These are phyloP conservation scores for Neurospora africana DNA, from an alignment of 495 filamentous ascomycete genomes.

Conservation along the genomic window DNA sequence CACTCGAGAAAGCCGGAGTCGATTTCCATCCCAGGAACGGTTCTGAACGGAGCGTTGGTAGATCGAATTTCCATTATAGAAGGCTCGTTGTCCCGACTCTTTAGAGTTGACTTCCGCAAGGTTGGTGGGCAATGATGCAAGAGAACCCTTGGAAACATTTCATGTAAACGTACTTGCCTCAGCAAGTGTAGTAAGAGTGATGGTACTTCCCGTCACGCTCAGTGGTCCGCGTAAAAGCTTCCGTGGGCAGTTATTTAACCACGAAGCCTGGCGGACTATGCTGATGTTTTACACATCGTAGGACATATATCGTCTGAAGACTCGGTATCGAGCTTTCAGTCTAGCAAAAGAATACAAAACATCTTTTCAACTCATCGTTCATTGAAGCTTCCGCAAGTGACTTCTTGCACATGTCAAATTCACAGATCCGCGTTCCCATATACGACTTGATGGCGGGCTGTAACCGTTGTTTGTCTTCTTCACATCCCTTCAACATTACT, in stretches of 20 bases:
- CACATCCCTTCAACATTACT: neutral
- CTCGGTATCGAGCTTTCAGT: neutral
- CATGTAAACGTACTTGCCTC: neutral
- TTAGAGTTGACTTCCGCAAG: slow-evolving; percentile 29
- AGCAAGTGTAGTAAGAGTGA: neutral
- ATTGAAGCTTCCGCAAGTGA: neutral
- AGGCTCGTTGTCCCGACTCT: slow-evolving; percentile 50
- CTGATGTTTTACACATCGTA: neutral
- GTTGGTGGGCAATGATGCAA: slow-evolving; percentile 55
- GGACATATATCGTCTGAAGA: neutral
- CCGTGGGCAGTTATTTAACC: neutral
- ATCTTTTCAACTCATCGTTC: neutral
- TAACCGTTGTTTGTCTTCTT: neutral
- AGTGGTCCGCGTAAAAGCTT: neutral
- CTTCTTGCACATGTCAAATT: neutral
- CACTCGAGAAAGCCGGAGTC: slow-evolving; percentile 38
- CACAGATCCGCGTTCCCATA: neutral
- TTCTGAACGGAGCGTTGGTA: slow-evolving; percentile 50
- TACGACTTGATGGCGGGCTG: neutral
- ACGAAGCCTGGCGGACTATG: neutral
- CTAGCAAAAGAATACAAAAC: neutral
- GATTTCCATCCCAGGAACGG: slow-evolving; percentile 36
- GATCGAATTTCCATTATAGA: slow-evolving; percentile 44
- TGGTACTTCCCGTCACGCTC: neutral
- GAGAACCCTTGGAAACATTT: slow-evolving; percentile 52